phyloP scores from a whole-genome alignment of 257 asterid species.

The Misopates orontium region DNA sequence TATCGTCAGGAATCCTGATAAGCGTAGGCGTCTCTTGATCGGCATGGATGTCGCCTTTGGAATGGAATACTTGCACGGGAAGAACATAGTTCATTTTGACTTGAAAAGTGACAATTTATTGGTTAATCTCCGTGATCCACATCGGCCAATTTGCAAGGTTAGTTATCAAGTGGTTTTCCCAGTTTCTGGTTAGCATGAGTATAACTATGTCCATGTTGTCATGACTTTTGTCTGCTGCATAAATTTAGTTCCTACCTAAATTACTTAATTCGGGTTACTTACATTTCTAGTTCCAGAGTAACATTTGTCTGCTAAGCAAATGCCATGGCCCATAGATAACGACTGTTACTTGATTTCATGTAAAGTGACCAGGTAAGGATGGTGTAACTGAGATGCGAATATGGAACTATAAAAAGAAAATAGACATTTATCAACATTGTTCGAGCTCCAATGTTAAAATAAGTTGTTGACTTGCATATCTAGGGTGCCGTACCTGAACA shows the following conservation, averaged over 20 bases:
- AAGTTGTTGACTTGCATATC: not conserved
- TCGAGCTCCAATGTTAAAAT: not conserved
- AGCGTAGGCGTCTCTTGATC: conserved; percentile 87
- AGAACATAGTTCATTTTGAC: conserved; percentile 94
- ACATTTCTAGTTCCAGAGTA: not conserved
- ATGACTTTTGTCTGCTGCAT: not conserved
- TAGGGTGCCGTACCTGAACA: conserved; percentile 1
- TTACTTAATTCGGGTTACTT: too few relatives aligned
- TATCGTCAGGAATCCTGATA: conserved; percentile 72
- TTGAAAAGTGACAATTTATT: conserved; percentile 93
- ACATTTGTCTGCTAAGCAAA: not conserved
- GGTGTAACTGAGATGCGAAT: not conserved
- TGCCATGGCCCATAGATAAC: not conserved
- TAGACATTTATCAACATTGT: not conserved
- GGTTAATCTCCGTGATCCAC: conserved; percentile 99
- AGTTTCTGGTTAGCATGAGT: not conserved
- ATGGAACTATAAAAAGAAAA: conserved; percentile 3
- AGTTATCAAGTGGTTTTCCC: conserved; percentile 21
- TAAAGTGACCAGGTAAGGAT: too few relatives aligned
- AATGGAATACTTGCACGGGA: conserved; percentile 98
- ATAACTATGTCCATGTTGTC: conserved; percentile 1
- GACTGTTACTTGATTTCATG: too few relatives aligned
- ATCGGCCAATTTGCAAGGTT: conserved; percentile 99
- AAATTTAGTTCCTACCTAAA: too few relatives aligned
- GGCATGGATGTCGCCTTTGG: conserved; percentile 99